phyloP scores from a whole-genome alignment of 805 yeast genomes.

The Candida khao-thaluensis region DNA sequence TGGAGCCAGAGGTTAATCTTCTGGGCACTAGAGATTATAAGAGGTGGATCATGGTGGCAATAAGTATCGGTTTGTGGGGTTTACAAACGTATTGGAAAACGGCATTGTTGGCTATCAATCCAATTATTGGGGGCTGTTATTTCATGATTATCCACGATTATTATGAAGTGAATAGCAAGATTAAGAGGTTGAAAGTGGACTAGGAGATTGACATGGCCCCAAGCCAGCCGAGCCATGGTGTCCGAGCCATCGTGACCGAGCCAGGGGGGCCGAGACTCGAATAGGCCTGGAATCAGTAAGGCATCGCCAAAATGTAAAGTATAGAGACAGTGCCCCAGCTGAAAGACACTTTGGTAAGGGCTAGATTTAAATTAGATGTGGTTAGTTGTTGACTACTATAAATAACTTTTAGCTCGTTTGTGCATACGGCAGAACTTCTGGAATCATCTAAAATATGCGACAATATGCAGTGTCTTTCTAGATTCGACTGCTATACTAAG shows the following conservation, averaged over 20 bases:
- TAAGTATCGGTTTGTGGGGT: conserved; percentile 1
- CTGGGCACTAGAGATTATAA: background rate
- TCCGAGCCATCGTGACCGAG: too few species aligned
- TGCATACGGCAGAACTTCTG: background rate
- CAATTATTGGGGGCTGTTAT: conserved; percentile 3
- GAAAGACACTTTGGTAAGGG: too few species aligned
- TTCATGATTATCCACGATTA: conserved; percentile 2
- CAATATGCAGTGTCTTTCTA: background rate
- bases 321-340: too few species aligned
- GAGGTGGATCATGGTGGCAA: background rate
- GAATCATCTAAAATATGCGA: background rate
- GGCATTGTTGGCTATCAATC: conserved; percentile 1
- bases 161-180: conserved; percentile 4
- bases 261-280: background rate
- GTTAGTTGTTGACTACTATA: too few species aligned
- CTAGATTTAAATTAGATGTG: too few species aligned
- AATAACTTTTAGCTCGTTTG: background rate
- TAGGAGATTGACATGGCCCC: too few species aligned
- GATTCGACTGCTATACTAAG: too few species aligned
- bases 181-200: conserved; percentile 1
- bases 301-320: too few species aligned
- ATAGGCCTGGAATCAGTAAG: too few species aligned
- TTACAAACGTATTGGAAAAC: conserved; percentile 4
- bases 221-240: too few species aligned
- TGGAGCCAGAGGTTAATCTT: background rate